Conservation (phyloP, 1,139 yeast species). For the Kurtzmaniella quercitrusa region DNA sequence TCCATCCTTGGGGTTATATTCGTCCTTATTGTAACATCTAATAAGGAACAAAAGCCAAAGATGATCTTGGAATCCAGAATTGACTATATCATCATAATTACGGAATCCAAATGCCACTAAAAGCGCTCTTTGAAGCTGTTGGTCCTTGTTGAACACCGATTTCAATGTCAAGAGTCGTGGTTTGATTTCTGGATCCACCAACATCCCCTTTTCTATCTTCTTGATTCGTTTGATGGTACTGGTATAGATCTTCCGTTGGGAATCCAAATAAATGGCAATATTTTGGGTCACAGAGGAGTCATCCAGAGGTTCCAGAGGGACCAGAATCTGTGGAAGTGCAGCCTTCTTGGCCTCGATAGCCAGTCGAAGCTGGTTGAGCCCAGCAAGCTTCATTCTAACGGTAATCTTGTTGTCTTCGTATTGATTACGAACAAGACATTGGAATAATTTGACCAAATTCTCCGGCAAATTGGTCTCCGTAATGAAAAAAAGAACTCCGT, state of each 20-base stretch:
- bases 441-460: conserved; percentile 47
- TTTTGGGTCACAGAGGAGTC: conserved; percentile 12
- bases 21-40: conserved; percentile 48
- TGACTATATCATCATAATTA: conserved; percentile 47
- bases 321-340: conserved; percentile 18
- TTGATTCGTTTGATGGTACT: conserved; percentile 44
- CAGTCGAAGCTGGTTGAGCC: conserved; percentile 50
- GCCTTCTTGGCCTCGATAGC: conserved; percentile 48
- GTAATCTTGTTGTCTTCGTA: conserved; percentile 19
- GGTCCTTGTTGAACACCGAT: conserved; percentile 52
- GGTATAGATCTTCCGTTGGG: conserved; percentile 48
- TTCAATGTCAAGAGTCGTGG: conserved; percentile 47
- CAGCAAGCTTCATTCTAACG: conserved; percentile 55
- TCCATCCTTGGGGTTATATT: conserved; percentile 26
- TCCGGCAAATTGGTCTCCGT: conserved; percentile 39
- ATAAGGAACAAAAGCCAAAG: conserved; percentile 61
- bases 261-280: conserved; percentile 31
- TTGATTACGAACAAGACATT: conserved; percentile 39
- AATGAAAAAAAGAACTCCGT: conserved; percentile 44
- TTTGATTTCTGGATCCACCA: conserved; percentile 38
- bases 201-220: conserved; percentile 45
- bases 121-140: conserved; percentile 50
- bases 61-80: conserved; percentile 50
- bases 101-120: conserved; percentile 54
- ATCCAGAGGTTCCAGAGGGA: too few species aligned